Conservation (phyloP, 2,329 filamentous ascomycete species). For the Xylogone sp. region DNA sequence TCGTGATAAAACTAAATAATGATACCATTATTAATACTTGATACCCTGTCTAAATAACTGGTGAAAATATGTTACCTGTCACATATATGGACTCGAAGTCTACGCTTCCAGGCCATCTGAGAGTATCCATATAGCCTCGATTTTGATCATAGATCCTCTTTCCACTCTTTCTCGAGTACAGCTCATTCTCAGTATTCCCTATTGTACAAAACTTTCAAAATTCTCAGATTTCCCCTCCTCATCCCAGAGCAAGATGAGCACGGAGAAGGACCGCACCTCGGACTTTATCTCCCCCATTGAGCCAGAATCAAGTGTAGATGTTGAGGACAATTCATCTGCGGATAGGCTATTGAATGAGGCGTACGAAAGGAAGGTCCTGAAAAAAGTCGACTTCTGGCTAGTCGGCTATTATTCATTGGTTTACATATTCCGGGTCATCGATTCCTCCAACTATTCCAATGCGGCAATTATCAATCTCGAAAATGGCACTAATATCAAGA, state of each 20-base stretch:
- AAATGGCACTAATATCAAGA: slow-evolving; percentile 35
- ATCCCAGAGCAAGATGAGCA: neutral
- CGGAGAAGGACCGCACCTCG: neutral
- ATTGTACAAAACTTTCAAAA: neutral
- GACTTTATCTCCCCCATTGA: neutral
- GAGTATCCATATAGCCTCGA: neutral
- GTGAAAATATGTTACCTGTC: neutral
- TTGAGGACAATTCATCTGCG: neutral
- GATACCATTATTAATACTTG: neutral
- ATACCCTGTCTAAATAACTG: neutral
- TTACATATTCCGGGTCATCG: slow-evolving; percentile 36
- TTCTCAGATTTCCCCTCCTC: neutral
- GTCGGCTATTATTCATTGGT: slow-evolving; percentile 32
- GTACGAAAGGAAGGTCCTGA: slow-evolving; percentile 27
- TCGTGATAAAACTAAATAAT: neutral
- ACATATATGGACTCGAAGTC: neutral
- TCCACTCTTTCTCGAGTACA: neutral
- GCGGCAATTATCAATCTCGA: slow-evolving; percentile 38
- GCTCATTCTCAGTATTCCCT: neutral
- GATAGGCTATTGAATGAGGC: slow-evolving; percentile 2
- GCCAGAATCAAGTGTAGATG: neutral
- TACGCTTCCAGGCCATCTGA: neutral
- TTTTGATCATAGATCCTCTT: neutral
- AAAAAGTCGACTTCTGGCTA: slow-evolving; percentile 32
- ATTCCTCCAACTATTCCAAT: slow-evolving; percentile 35